Percentiles rank a stretch among this genome's conserved stretches.
Conservation (phyloP, 75 land plant species). For the Isoetes taiwanensis region DNA sequence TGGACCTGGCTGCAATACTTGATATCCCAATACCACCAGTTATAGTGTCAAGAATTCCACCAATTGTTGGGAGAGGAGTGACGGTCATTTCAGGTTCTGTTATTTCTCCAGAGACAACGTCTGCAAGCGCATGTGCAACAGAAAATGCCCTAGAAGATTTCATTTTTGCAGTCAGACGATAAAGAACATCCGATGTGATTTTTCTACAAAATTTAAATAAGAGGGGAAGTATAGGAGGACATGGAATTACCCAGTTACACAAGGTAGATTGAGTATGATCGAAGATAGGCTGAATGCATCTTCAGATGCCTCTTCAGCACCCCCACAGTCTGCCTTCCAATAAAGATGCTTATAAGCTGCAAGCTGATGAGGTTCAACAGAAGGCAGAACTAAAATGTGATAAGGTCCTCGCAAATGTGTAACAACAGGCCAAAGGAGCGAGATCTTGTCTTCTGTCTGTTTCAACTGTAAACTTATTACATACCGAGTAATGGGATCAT, state of each 20-base stretch:
- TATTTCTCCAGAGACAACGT: slow-evolving; percentile 58
- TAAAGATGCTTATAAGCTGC: slow-evolving; percentile 38
- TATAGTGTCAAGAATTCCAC: slow-evolving; percentile 79
- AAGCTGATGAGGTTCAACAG: slow-evolving; percentile 72
- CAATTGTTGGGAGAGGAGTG: slow-evolving; percentile 53
- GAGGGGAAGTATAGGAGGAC: neutral
- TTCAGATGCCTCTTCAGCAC: slow-evolving; percentile 30
- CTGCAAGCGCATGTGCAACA: slow-evolving; percentile 78
- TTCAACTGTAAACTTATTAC: slow-evolving; percentile 48
- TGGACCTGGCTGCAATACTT: slow-evolving; percentile 51
- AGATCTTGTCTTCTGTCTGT: slow-evolving; percentile 35
- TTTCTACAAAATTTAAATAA: neutral
- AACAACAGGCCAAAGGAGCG: slow-evolving; percentile 57
- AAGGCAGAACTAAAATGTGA: slow-evolving; percentile 60
- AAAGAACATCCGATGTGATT: no score
- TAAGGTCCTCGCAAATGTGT: slow-evolving; percentile 46
- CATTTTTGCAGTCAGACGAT: neutral
- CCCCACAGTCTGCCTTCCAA: slow-evolving; percentile 51
- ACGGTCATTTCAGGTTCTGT: slow-evolving; percentile 76
- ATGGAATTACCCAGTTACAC: slow-evolving; percentile 82
- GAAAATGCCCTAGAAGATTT: slow-evolving; percentile 48
- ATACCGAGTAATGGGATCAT: slow-evolving; percentile 86
- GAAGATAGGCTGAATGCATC: slow-evolving; percentile 40
- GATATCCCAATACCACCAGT: slow-evolving; percentile 83
- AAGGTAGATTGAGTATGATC: slow-evolving; percentile 70